Evolutionary conservation across 192 early-diverging fungal species (phyloP).

Genomic region (Linnemannia hyalina): DNA sequence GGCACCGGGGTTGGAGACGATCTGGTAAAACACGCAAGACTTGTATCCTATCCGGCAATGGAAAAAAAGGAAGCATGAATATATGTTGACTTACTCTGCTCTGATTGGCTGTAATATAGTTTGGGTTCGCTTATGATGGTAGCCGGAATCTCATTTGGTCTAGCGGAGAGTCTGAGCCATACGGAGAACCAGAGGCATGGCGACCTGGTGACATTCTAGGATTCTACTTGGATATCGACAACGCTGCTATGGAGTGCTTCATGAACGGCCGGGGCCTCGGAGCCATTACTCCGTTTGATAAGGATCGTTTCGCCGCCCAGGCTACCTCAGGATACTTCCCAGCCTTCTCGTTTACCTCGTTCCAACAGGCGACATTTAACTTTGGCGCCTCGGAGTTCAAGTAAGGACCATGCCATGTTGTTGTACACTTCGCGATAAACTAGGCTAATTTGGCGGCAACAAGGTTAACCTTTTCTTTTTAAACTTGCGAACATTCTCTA

Average conservation of each 20-base stretch:
- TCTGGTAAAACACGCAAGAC: slow-evolving; percentile 51
- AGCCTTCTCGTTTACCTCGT: slow-evolving; percentile 79
- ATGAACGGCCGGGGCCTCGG: slow-evolving; percentile 79
- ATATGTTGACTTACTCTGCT: not conserved
- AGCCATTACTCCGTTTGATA: slow-evolving; percentile 56
- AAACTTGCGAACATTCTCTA: not conserved
- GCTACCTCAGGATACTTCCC: slow-evolving; percentile 69
- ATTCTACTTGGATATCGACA: slow-evolving; percentile 74
- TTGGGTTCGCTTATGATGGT: slow-evolving; percentile 86
- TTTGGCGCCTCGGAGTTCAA: slow-evolving; percentile 72
- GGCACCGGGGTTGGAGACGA: slow-evolving; percentile 83
- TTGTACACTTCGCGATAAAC: not conserved
- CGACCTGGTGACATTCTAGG: slow-evolving; percentile 67
- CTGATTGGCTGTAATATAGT: slow-evolving; percentile 50
- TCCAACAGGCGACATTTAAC: slow-evolving; percentile 75
- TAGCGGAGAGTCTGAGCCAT: slow-evolving; percentile 61
- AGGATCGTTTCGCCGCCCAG: slow-evolving; percentile 50
- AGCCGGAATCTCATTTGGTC: slow-evolving; percentile 78
- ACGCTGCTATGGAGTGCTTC: slow-evolving; percentile 70
- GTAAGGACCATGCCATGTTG: slow-evolving; percentile 9
- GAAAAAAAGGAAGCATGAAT: not conserved
- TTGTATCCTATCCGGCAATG: not conserved
- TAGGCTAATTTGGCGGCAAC: not conserved
- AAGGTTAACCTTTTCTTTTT: not conserved
- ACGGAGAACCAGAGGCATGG: slow-evolving; percentile 66